phyloP scores from a whole-genome alignment of 139 green algal genomes.

The Chlorella sp. region DNA sequence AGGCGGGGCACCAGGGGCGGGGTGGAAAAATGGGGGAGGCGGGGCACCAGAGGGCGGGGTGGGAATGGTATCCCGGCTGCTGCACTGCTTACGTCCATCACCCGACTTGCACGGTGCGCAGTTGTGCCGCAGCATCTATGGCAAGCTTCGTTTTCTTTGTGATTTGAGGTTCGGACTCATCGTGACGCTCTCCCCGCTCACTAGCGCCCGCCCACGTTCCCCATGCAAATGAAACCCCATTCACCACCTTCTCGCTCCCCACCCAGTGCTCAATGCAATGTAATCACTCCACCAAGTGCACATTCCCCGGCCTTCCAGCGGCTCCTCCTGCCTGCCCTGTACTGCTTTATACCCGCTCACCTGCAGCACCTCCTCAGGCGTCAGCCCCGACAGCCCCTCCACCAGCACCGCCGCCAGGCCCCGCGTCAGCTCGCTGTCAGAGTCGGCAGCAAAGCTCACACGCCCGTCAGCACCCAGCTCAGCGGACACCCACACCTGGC shows the following conservation, averaged over 20 bases:
- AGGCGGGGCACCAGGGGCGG: not conserved
- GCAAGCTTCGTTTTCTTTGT: too few species aligned
- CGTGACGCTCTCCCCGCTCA: too few species aligned
- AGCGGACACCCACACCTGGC: slow-evolving; percentile 75
- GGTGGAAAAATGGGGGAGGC: not conserved
- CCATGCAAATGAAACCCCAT: too few species aligned
- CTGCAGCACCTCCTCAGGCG: slow-evolving; percentile 69
- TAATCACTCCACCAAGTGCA: not conserved
- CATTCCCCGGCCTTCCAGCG: not conserved
- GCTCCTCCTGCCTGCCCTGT: not conserved
- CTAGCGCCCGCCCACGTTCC: too few species aligned
- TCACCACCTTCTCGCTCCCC: too few species aligned
- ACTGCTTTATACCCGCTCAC: not conserved
- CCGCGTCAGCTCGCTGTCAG: slow-evolving; percentile 79
- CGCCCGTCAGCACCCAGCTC: slow-evolving; percentile 37
- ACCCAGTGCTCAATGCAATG: too few species aligned
- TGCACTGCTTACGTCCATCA: too few species aligned
- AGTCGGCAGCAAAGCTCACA: slow-evolving; percentile 71
- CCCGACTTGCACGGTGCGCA: too few species aligned
- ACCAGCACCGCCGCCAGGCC: slow-evolving; percentile 81
- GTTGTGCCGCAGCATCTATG: too few species aligned
- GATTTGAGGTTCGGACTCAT: too few species aligned
- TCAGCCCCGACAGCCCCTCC: slow-evolving; percentile 68
- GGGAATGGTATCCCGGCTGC: not conserved
- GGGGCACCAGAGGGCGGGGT: not conserved